Base-by-base conservation (phyloP, 176 grass and related monocot species). In the Hyparrhenia diplandra region DNA sequence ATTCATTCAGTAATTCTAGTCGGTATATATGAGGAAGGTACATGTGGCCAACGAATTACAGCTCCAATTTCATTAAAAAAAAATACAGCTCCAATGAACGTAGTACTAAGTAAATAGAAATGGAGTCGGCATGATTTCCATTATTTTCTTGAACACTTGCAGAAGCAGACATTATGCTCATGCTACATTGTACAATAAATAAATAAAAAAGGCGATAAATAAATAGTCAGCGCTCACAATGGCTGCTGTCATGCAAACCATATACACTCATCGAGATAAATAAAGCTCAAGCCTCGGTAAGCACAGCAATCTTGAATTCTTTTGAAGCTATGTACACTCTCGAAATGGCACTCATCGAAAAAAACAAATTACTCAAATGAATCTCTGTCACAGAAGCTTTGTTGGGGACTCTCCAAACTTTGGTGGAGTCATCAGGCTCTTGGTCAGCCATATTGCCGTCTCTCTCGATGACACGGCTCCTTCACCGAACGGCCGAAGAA, bases 391-490 rank as follows among this genome's bases (percentile, higher is more conserved):
- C 28, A 57, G 17, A n/a, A 64, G 80, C 24, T 58, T 83, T 73
- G 75, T 83, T 59, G 75, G 85, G 4, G 69, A 71, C 74, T 74
- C 92, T 83, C 78, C 87, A 55, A 85, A 79, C 54, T 91, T 91
- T 2, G 84, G 85, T 80, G 74, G 84, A 18, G 90, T 77, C 88
- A 93, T 80, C 35, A 97, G 86, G 47, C 94, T 97, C 64, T 97
- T 97, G 4, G 94, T 97, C 88, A 97, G 82, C 94, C 94, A 97
- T 64, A 97, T 97, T 7, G 94, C 94, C 1, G 94, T 97, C 85
- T 97, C 94, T 64, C 94, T 84, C 10, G 88, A 92, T 11, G 94
- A 97, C 45, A 91, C 94, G 31, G 83, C 86, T 76, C 87, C 90
- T 70, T 93, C 83, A 2, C 94, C 94, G 13, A 97, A 97, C 10